Base-by-base conservation (phyloP, 2,329 filamentous ascomycete genomes). In the Coniella vitis region DNA sequence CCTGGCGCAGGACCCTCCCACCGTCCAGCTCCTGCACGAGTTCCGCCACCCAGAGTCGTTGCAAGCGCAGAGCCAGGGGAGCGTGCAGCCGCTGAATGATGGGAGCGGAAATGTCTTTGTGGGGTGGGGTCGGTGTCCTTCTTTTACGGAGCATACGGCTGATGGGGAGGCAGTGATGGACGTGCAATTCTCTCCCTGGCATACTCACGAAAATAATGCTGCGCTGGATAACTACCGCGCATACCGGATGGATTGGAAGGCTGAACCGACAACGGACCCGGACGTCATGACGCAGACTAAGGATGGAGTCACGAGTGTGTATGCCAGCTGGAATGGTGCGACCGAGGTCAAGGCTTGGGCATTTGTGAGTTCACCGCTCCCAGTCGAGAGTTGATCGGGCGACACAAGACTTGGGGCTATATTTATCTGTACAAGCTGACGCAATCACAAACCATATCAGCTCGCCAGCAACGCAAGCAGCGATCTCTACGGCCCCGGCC, bases 81-180 rank as follows among this genome's bases (percentile, higher is more conserved):
- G 64, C 7, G 59, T 69, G 37, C 69, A 73, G 54, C 12, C 36
- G 16, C 47, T 53, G 32, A 57, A 46, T 22, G 44, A 46, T 17
- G 19, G 19, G 22, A 46, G 35, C 35, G 44, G 44, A 2, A 70
- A 72, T 53, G 62, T 67, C 4, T 58, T 75, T 21, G 63, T 74
- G 10, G 71, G 67, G 7, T 76, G 67, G 65, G 71, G 75, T 20
- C 68, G 70, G 34, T 64, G 63, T 14, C 69, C 72, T 2, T 66
- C 69, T 0, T 72, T 67, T 53, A 72, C 66, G 13, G 75, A 78
- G 55, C 74, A 64, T 55, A 52, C 61, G 1, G 39, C 55, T 12
- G 58, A 65, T 32, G 70, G 70, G 16, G 59, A 62, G 10, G 55
- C 67, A 1, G 57, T 74, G 3, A 68, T 69, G 52, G 65, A 69